Conservation (phyloP, 1,284 basidiomycete genomes). For the Salmacisia buchloeana region DNA sequence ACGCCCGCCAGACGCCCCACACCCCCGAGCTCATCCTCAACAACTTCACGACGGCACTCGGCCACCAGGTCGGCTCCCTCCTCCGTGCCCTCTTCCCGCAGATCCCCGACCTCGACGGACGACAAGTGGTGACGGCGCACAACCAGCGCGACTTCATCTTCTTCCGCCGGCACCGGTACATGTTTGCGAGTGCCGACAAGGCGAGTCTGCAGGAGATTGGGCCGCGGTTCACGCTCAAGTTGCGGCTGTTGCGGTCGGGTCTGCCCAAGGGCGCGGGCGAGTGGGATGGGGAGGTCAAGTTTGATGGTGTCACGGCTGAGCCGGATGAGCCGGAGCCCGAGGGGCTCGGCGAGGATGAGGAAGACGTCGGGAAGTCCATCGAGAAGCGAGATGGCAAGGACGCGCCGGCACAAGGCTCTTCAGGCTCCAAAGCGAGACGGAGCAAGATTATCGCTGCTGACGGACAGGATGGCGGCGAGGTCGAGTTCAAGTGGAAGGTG, state of each 20-base stretch:
- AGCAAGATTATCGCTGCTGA: slow-evolving; percentile 12
- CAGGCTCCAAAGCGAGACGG: neutral
- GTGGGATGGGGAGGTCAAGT: slow-evolving; percentile 67
- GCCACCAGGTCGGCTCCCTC: slow-evolving; percentile 84
- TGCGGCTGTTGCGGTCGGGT: slow-evolving; percentile 81
- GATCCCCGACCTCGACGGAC: slow-evolving; percentile 87
- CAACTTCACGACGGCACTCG: slow-evolving; percentile 87
- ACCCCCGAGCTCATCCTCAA: slow-evolving; percentile 93
- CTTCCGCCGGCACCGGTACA: slow-evolving; percentile 91
- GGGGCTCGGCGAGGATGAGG: neutral
- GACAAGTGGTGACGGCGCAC: slow-evolving; percentile 94
- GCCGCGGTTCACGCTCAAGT: slow-evolving; percentile 90
- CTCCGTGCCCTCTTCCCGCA: slow-evolving; percentile 94
- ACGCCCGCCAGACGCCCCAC: slow-evolving; percentile 85
- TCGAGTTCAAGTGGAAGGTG: slow-evolving; percentile 46
- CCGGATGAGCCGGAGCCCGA: neutral
- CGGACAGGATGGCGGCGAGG: slow-evolving; percentile 29
- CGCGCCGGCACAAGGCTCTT: too few relatives aligned
- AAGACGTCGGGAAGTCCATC: neutral
- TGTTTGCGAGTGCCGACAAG: slow-evolving; percentile 72
- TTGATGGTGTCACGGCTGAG: slow-evolving; percentile 36
- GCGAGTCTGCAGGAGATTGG: slow-evolving; percentile 96
- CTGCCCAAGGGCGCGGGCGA: slow-evolving; percentile 61
- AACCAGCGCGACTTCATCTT: slow-evolving; percentile 98
- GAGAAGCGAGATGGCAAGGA: too few relatives aligned